phyloP scores from a whole-genome alignment of 192 early-diverging fungal species.

The Jimgerdemannia flammicorona region DNA sequence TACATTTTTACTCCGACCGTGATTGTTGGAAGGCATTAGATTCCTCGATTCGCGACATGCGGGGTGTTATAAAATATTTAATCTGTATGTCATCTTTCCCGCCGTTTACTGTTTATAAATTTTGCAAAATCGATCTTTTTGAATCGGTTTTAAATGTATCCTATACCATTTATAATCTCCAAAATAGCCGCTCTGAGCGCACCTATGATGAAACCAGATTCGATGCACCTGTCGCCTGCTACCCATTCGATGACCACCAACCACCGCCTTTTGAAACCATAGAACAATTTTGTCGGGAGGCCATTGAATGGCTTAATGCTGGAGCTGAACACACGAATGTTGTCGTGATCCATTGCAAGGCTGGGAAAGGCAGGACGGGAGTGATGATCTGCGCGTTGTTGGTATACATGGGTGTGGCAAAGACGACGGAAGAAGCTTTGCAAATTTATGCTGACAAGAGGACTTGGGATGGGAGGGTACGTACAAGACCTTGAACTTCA shows the following conservation, averaged over 20 bases:
- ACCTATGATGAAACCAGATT: conserved; percentile 43
- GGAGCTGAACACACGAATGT: conserved; percentile 28
- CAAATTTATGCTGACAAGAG: conserved; percentile 40
- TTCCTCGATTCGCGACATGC: conserved; percentile 47
- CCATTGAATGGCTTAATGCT: conserved; percentile 36
- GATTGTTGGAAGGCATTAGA: conserved; percentile 19
- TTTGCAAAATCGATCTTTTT: no score
- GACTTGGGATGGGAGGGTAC: conserved; percentile 42
- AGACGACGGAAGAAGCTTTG: conserved; percentile 35
- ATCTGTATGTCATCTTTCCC: conserved; percentile 35
- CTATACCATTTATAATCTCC: neutral
- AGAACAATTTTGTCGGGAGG: conserved; percentile 47
- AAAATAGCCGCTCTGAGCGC: conserved; percentile 46
- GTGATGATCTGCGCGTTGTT: conserved; percentile 49
- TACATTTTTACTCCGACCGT: neutral
- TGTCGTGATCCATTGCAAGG: conserved; percentile 60
- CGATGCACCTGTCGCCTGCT: conserved; percentile 38
- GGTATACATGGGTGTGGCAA: conserved; percentile 29
- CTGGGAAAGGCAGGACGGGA: conserved; percentile 64
- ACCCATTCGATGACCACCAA: conserved; percentile 53
- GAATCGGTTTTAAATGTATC: no score
- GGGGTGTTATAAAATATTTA: conserved; percentile 58
- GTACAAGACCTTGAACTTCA: neutral
- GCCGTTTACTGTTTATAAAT: neutral
- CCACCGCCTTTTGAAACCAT: conserved; percentile 46